Conservation (phyloP, 306 rosid species). For the Pterocarpus santalinus region DNA sequence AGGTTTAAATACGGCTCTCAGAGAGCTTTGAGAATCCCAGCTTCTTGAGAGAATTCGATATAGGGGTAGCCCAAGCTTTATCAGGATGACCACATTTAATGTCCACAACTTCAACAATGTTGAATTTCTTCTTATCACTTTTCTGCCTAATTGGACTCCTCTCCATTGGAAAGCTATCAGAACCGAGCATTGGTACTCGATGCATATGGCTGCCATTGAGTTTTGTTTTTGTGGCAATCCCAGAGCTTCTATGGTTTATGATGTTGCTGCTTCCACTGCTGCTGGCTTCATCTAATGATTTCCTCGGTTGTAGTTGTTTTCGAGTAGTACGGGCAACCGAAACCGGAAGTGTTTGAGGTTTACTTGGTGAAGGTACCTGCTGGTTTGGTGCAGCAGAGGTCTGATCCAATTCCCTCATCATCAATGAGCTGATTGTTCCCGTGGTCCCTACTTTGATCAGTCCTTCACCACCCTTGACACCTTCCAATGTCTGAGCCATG, state of each 20-base stretch:
- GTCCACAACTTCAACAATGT: conserved; percentile 82
- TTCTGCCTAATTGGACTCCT: conserved; percentile 62
- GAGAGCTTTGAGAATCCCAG: conserved; percentile 85
- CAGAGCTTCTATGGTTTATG: conserved; percentile 51
- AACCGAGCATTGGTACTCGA: conserved; percentile 71
- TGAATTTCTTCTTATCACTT: conserved; percentile 62
- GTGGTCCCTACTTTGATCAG: conserved; percentile 73
- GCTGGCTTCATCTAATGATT: conserved; percentile 66
- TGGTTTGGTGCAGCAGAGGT: conserved; percentile 54
- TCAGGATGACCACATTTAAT: conserved; percentile 73
- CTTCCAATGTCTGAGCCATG: conserved; percentile 78
- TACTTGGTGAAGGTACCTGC: conserved; percentile 56
- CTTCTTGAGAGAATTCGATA: conserved; percentile 77
- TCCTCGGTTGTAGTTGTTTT: conserved; percentile 60
- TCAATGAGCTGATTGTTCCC: conserved; percentile 77
- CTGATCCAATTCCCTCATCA: conserved; percentile 79
- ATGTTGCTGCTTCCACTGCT: conserved; percentile 54
- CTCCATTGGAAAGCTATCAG: conserved; percentile 53
- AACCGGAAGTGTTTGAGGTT: conserved; percentile 48
- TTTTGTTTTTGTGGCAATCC: conserved; percentile 55
- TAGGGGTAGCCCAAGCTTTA: conserved; percentile 77
- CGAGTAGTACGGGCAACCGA: conserved; percentile 49
- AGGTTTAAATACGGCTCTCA: conserved; percentile 68
- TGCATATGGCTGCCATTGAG: conserved; percentile 57
- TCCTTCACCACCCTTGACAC: conserved; percentile 69